Percentiles rank a stretch among this genome's conserved stretches.
phyloP scores from a whole-genome alignment of 2,329 filamentous ascomycete genomes.

The Rutstroemia sp. region DNA sequence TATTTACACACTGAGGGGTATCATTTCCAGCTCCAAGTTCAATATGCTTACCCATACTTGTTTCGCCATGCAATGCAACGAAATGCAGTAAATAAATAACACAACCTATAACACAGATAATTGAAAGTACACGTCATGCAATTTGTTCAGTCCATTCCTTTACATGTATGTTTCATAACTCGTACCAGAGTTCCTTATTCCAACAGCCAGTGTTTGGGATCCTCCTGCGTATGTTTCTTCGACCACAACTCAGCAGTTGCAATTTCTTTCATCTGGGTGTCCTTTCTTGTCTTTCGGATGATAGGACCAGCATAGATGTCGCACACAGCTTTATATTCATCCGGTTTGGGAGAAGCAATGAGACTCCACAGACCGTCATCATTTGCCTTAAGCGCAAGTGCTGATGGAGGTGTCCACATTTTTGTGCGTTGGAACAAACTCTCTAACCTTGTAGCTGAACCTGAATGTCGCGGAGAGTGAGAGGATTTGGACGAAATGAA shows the following conservation, averaged over 20 bases:
- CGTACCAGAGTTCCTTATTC: neutral
- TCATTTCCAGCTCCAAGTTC: conserved; percentile 3
- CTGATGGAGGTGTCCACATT: too few relatives aligned
- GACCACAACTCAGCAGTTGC: conserved; percentile 20
- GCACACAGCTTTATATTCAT: conserved; percentile 9
- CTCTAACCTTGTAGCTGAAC: too few relatives aligned
- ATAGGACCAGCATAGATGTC: conserved; percentile 16
- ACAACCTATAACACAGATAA: neutral
- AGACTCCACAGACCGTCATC: conserved; percentile 15
- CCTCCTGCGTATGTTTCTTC: conserved; percentile 11
- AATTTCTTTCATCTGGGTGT: conserved; percentile 9
- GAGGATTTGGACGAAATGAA: neutral
- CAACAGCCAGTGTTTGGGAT: conserved; percentile 20
- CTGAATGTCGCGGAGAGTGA: too few relatives aligned
- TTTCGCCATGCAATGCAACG: neutral
- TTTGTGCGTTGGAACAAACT: too few relatives aligned
- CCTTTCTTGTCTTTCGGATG: conserved; percentile 16
- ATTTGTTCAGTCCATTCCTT: too few relatives aligned
- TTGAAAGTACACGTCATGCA: too few relatives aligned
- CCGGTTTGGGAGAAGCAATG: neutral
- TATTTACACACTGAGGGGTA: conserved; percentile 6
- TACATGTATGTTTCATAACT: too few relatives aligned
- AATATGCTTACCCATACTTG: neutral
- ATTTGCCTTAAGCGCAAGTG: too few relatives aligned
- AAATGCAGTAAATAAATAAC: neutral